These are phyloP conservation scores for Tolypocladium paradoxum DNA, from an alignment of 2,329 filamentous ascomycete species.

Conservation along the genomic window DNA sequence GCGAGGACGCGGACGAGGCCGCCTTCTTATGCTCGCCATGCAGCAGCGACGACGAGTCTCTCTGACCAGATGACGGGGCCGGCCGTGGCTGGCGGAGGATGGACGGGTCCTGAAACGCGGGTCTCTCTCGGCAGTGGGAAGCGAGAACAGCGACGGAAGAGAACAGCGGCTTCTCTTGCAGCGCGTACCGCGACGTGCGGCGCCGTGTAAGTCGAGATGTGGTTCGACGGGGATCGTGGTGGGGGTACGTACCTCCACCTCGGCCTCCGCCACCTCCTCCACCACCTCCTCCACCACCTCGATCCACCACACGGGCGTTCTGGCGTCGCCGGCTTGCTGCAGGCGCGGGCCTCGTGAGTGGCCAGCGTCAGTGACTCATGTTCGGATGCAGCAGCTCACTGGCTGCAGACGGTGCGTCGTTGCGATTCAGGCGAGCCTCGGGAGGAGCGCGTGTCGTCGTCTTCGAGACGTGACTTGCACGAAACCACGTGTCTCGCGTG, in stretches of 20 bases:
- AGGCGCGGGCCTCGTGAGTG: conserved; percentile 18
- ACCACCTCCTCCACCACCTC: too few species aligned
- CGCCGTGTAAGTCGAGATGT: not conserved
- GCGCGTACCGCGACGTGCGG: not conserved
- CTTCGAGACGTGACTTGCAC: too few species aligned
- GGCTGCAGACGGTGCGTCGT: too few species aligned
- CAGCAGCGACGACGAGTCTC: not conserved
- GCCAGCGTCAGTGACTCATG: conserved; percentile 21
- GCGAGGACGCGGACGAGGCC: conserved; percentile 15
- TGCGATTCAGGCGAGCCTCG: not conserved
- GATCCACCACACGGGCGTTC: too few species aligned
- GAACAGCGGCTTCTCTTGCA: not conserved
- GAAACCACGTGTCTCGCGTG: too few species aligned
- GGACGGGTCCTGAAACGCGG: conserved; percentile 1
- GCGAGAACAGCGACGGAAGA: too few species aligned
- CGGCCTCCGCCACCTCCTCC: too few species aligned
- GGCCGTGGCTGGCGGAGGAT: too few species aligned
- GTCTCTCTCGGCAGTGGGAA: not conserved
- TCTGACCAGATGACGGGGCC: too few species aligned
- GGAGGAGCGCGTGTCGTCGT: too few species aligned
- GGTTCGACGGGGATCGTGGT: not conserved
- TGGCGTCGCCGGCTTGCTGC: conserved; percentile 18
- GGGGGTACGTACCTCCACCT: not conserved
- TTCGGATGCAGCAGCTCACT: conserved; percentile 13
- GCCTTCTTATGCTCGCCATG: conserved; percentile 17